A percentile compares a stretch with the other conserved stretches of the same genome.
phyloP scores from a whole-genome alignment of 2,329 filamentous ascomycete species.

The Sclerotinia trifoliorum region DNA sequence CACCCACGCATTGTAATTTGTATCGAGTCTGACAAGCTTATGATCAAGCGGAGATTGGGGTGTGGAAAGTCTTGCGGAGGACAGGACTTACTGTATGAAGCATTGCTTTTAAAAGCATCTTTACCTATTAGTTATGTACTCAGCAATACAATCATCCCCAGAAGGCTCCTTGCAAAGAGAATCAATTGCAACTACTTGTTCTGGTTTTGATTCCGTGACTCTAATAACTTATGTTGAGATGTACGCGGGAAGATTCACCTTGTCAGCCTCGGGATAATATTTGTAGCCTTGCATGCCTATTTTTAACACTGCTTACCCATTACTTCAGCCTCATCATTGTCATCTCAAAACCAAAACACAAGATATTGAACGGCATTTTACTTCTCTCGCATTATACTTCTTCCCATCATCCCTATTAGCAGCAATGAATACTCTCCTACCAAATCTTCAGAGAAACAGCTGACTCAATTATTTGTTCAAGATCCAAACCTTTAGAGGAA shows the following conservation, averaged over 20 bases:
- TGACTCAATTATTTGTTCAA: not conserved
- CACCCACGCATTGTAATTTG: too few relatives aligned
- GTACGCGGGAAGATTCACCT: not conserved
- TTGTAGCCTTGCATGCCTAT: not conserved
- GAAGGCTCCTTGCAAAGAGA: not conserved
- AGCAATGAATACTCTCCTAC: not conserved
- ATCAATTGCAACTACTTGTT: not conserved
- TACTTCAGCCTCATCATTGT: not conserved
- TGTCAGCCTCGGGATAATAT: not conserved
- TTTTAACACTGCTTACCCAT: not conserved
- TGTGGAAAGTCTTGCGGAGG: too few relatives aligned
- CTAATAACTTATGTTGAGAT: too few relatives aligned
- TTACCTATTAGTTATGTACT: not conserved
- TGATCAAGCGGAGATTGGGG: too few relatives aligned
- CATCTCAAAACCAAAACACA: not conserved
- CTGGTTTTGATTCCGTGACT: not conserved
- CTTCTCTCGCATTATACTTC: not conserved
- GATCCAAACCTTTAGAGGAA: fast-evolving
- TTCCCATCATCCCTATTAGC: not conserved
- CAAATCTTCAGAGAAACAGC: not conserved
- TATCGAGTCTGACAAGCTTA: too few relatives aligned
- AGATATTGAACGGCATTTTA: not conserved
- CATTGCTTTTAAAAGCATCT: not conserved
- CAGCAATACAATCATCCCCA: not conserved
- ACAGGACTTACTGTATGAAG: too few relatives aligned